Base-by-base conservation (phyloP, 495 filamentous ascomycete species). In the Aspergillus nidulans region DNA sequence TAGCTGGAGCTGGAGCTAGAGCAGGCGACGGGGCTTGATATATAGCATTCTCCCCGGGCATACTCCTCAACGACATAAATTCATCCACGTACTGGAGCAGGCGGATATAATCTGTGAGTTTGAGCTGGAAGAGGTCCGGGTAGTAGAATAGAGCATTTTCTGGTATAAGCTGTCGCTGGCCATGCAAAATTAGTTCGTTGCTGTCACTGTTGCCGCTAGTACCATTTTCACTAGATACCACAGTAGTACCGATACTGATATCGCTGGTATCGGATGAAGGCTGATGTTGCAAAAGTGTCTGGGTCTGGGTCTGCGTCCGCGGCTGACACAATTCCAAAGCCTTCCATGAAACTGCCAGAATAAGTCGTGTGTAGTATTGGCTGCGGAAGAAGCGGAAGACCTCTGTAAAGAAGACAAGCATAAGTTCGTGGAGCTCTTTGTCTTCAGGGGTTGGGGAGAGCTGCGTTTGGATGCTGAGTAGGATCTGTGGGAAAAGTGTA, bases 381-480 rank as follows among this genome's bases (percentile, higher is more conserved):
- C 47, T 55, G 18, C 57, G 52, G 40, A 55, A 59, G 21, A 41
- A 50, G 30, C 57, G 57, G 12, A 51, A 55, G 40, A 54, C 36
- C 24, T 59, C 57, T n/a, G 55, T 48, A 47, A 59, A 59, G 46
- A 59, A 55, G 28, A 59, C 57, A 10, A 59, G 47, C 47, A 55
- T 55, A 12, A 59, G 40, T 36, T 59, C 57, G 47, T 55, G 52
- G 44, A 30, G 49, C 18, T 59, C 52, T 30, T 55, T 59, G 52
- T 55, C 57, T 49, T 59, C 57, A 6, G 52, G 47, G 21, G 32
- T 30, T 6, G 47, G 50, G 12, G 52, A 55, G 32, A 59, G 57
- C 44, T 59, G 50, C 21, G 45, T 52, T 39, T 59, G 46, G 19
- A 59, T 52, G 42, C 57, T 59, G 1, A 59, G 57, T 3, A 59